Percentiles rank a stretch among this genome's conserved stretches.
Evolutionary conservation across 2,329 filamentous ascomycete species (phyloP).

Genomic region (Lasiodiplodia gonubiensis): DNA sequence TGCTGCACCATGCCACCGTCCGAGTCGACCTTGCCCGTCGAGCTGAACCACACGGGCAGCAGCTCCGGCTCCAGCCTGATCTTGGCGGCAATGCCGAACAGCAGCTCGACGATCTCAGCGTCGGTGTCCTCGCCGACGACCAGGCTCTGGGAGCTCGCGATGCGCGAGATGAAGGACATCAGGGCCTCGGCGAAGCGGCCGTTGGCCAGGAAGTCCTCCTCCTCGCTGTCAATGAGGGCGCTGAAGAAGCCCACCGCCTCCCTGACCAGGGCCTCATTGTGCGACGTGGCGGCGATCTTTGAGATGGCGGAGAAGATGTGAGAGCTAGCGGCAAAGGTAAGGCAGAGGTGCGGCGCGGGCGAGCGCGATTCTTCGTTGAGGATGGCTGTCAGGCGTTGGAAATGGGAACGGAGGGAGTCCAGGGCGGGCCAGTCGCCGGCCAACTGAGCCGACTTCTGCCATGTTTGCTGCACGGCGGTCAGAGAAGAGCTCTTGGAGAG

Average conservation of each 20-base stretch:
- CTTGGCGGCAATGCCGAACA: conserved; percentile 96
- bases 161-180: conserved; percentile 82
- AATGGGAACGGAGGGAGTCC: conserved; percentile 56
- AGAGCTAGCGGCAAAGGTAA: conserved; percentile 81
- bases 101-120: conserved; percentile 84
- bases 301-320: conserved; percentile 90
- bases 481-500: conserved; percentile 19
- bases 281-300: conserved; percentile 83
- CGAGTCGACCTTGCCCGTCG: conserved; percentile 49
- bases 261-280: conserved; percentile 83
- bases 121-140: conserved; percentile 81
- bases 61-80: conserved; percentile 88
- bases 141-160: conserved; percentile 74
- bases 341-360: conserved; percentile 88
- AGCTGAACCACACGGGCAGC: conserved; percentile 88
- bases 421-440: conserved; percentile 58
- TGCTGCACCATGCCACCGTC: conserved; percentile 56
- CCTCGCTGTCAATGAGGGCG: conserved; percentile 92
- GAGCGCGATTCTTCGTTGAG: conserved; percentile 88
- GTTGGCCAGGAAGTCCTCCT: conserved; percentile 91
- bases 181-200: conserved; percentile 83
- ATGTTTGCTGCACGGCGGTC: conserved; percentile 58
- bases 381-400: conserved; percentile 66
- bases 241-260: conserved; percentile 87
- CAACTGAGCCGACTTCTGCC: conserved; percentile 61